Conservation (phyloP, 1,284 basidiomycete species). For the Ganoderma lucidum region DNA sequence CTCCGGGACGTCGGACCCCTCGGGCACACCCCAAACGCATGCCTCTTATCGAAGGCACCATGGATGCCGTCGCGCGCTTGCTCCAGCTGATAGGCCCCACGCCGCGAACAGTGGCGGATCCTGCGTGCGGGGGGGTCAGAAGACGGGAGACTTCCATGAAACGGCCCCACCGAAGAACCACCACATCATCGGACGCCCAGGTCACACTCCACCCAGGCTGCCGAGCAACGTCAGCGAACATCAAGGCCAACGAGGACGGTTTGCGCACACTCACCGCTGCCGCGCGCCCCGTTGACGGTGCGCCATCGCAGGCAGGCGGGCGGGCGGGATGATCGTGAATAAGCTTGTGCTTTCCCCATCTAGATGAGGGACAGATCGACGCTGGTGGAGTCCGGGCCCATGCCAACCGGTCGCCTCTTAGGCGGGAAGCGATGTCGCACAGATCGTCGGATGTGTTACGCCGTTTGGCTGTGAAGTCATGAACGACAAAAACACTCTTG, state of each 20-base stretch:
- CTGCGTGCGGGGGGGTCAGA: neutral
- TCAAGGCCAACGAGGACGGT: constrained; percentile 6
- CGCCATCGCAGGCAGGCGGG: neutral
- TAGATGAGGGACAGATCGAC: constrained; percentile 2
- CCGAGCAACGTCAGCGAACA: constrained; percentile 16
- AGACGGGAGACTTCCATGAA: neutral
- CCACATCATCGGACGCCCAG: constrained; percentile 3
- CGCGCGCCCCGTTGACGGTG: neutral
- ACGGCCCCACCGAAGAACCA: neutral
- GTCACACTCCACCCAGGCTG: neutral
- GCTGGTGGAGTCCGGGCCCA: constrained; percentile 3
- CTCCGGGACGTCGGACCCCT: constrained; percentile 27
- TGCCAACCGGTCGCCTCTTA: neutral
- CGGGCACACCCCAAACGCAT: neutral
- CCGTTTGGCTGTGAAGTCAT: neutral
- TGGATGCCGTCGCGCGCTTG: constrained; percentile 1
- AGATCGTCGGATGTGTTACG: constrained; percentile 7
- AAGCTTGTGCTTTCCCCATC: neutral
- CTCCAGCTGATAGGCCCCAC: neutral
- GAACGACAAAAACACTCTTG: neutral
- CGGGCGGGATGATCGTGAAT: neutral
- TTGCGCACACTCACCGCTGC: constrained; percentile 1
- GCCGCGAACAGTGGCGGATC: constrained; percentile 29
- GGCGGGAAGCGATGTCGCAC: neutral
- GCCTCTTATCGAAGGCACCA: neutral